Conservation (phyloP, 2,329 filamentous ascomycete species). For the Epichloe scottii region DNA sequence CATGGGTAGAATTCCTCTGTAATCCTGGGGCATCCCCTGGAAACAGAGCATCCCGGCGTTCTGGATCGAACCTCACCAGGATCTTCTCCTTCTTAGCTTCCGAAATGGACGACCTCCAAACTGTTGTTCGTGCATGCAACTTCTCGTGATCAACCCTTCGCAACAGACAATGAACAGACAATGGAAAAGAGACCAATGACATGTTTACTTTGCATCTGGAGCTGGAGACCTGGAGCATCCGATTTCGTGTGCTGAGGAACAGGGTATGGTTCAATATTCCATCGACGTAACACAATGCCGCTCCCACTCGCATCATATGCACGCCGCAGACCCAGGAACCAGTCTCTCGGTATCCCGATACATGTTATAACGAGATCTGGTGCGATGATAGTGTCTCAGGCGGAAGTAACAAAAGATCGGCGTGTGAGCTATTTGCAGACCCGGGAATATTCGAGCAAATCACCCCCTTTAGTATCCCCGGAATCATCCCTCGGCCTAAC, state of each 20-base stretch:
- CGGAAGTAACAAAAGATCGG: background rate
- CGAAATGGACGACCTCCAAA: background rate
- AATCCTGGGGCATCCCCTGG: background rate
- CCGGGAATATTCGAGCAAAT: background rate
- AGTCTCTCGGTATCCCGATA: conserved; percentile 1
- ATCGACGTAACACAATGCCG: background rate
- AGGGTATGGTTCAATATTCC: background rate
- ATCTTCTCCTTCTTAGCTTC: background rate
- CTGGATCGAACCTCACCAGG: background rate
- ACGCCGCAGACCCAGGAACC: background rate
- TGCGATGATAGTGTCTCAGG: conserved; percentile 1
- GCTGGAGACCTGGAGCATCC: background rate
- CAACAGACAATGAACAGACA: too few relatives aligned
- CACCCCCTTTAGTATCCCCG: background rate
- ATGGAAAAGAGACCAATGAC: background rate
- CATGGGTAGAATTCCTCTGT: background rate
- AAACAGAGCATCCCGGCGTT: background rate
- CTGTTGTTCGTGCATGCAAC: too few relatives aligned
- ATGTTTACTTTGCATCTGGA: background rate
- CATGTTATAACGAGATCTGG: background rate
- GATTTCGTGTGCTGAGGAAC: background rate
- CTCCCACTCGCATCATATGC: background rate
- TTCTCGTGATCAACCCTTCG: too few relatives aligned
- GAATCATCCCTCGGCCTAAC: too few relatives aligned
- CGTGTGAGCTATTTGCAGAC: background rate